phyloP scores from a whole-genome alignment of 768 basidiomycete genomes.

The Mycena rebaudengoi region DNA sequence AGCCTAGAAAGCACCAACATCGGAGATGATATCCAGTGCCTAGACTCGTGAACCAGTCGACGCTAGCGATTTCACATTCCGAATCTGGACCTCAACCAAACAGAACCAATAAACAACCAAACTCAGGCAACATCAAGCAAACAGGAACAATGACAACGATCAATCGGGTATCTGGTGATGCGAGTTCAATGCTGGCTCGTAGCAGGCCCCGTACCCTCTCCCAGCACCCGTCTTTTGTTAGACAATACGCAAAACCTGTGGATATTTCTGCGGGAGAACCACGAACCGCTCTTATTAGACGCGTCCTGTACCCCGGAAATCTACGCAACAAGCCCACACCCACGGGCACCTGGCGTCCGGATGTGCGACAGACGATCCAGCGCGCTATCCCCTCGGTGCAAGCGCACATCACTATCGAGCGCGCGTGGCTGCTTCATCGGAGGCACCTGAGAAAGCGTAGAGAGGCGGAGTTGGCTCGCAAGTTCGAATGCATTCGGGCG shows the following conservation, averaged over 20 bases:
- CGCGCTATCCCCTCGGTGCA: conserved; percentile 88
- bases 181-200: conserved; percentile 47
- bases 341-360: conserved; percentile 84
- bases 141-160: no score
- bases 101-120: no score
- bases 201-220: conserved; percentile 31
- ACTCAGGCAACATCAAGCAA: no score
- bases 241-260: conserved; percentile 52
- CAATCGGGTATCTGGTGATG: conserved; percentile 41
- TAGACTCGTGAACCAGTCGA: no score
- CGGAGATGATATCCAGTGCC: no score
- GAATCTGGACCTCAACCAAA: no score
- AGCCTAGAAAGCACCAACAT: conserved; percentile 80
- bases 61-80: no score
- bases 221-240: conserved; percentile 40
- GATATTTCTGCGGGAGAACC: conserved; percentile 64
- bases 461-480: conserved; percentile 73
- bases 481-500: conserved; percentile 81
- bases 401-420: conserved; percentile 91
- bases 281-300: conserved; percentile 73
- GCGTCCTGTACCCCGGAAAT: conserved; percentile 82
- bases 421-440: conserved; percentile 87
- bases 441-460: conserved; percentile 77
- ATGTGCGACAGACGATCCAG: conserved; percentile 79
- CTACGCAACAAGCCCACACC: conserved; percentile 76